These are phyloP conservation scores for Scedosporium aurantiacum DNA, from an alignment of 2,329 filamentous ascomycete genomes.

Conservation along the genomic window DNA sequence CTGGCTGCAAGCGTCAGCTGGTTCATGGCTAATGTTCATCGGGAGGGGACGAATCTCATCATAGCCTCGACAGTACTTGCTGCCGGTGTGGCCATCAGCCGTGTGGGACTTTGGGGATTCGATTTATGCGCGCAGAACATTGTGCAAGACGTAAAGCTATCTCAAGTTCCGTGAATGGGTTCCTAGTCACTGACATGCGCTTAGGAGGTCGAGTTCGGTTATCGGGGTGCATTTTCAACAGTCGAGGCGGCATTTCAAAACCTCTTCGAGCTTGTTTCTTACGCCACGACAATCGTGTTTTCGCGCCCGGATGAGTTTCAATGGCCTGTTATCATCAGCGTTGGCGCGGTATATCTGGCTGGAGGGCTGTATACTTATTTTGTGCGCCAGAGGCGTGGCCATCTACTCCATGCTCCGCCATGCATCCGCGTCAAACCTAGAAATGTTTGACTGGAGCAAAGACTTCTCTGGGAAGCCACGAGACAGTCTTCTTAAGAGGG, in stretches of 20 bases:
- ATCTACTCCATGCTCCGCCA: slow-evolving; percentile 19
- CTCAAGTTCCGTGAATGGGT: background rate
- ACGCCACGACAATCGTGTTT: slow-evolving; percentile 53
- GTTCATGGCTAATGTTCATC: slow-evolving; percentile 22
- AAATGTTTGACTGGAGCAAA: too few relatives aligned
- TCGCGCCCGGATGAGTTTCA: slow-evolving; percentile 51
- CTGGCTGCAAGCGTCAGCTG: slow-evolving; percentile 31
- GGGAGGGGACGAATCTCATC: background rate
- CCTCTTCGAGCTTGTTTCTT: slow-evolving; percentile 58
- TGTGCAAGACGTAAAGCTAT: slow-evolving; percentile 42
- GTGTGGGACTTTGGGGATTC: slow-evolving; percentile 50
- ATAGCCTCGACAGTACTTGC: slow-evolving; percentile 10
- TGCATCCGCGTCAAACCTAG: background rate
- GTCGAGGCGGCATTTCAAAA: slow-evolving; percentile 60
- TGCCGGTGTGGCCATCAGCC: slow-evolving; percentile 27
- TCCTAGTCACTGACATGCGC: background rate
- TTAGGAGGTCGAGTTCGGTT: slow-evolving; percentile 41
- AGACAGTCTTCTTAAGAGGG: too few relatives aligned
- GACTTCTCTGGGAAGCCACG: too few relatives aligned
- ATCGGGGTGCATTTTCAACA: slow-evolving; percentile 57
- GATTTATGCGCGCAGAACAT: slow-evolving; percentile 50
- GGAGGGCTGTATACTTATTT: slow-evolving; percentile 20
- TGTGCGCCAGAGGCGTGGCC: slow-evolving; percentile 19
- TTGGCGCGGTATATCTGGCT: slow-evolving; percentile 31
- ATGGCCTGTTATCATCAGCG: slow-evolving; percentile 50